A percentile compares a stretch with the other conserved stretches of the same genome.
phyloP scores from a whole-genome alignment of 805 yeast species.

The Ogataea pilisensis region DNA sequence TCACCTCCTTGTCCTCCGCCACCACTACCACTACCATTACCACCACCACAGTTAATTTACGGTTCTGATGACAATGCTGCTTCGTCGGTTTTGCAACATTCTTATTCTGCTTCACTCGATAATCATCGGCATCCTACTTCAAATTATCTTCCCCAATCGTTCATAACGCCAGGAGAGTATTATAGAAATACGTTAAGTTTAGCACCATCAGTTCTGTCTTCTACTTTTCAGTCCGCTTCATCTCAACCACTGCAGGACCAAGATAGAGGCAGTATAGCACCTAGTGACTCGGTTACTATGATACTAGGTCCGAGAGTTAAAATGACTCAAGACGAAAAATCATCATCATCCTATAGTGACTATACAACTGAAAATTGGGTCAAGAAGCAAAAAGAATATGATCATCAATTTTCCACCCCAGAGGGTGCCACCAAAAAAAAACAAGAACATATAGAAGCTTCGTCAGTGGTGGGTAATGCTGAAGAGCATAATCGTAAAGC shows the following conservation, averaged over 20 bases:
- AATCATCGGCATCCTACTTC: neutral
- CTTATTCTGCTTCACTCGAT: neutral
- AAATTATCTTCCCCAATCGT: neutral
- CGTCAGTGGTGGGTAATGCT: no score
- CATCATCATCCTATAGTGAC: conserved; percentile 3
- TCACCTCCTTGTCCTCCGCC: no score
- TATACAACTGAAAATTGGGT: conserved; percentile 26
- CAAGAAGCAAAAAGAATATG: conserved; percentile 15
- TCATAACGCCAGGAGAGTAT: no score
- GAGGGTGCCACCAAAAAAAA: neutral
- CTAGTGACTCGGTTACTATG: conserved; percentile 16
- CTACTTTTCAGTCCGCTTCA: no score
- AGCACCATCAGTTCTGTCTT: no score
- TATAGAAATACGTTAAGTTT: no score
- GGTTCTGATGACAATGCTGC: no score
- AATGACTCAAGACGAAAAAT: neutral
- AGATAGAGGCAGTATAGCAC: conserved; percentile 6
- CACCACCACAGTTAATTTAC: no score
- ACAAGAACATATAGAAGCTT: neutral
- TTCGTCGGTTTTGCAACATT: neutral
- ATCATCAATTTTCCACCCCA: no score
- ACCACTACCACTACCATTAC: no score
- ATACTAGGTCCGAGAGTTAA: conserved; percentile 3
- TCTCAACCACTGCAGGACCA: no score
- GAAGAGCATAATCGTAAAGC: no score